Evolutionary conservation across 768 basidiomycete species (phyloP).

Genomic region (Phlebiopsis flavidoalba): DNA sequence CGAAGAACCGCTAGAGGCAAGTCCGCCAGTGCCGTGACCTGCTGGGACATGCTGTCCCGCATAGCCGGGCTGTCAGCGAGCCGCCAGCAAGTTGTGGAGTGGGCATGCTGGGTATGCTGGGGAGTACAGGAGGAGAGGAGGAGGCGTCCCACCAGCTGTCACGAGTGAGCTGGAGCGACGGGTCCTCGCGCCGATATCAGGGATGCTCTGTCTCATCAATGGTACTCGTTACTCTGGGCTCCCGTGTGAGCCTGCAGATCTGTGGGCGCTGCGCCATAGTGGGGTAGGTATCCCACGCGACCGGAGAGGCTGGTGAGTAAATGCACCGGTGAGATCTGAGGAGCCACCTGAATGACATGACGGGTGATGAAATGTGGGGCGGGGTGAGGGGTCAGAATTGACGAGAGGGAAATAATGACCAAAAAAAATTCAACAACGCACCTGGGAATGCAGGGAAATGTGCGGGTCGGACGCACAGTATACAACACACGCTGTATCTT

Average conservation of each 20-base stretch:
- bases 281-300: neutral
- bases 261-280: neutral
- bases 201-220: slow-evolving; percentile 7
- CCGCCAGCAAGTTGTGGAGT: slow-evolving; percentile 16
- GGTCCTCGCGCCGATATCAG: slow-evolving; percentile 34
- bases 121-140: slow-evolving; percentile 52
- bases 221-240: neutral
- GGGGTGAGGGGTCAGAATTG: neutral
- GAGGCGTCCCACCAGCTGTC: slow-evolving; percentile 80
- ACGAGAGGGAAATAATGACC: slow-evolving; percentile 1
- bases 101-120: slow-evolving; percentile 15
- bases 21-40: slow-evolving; percentile 47
- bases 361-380: no score
- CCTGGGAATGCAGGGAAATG: slow-evolving; percentile 8
- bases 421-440: neutral
- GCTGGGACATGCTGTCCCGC: slow-evolving; percentile 40
- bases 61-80: slow-evolving; percentile 35
- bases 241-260: neutral
- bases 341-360: neutral
- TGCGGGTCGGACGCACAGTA: slow-evolving; percentile 9
- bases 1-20: slow-evolving; percentile 59
- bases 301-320: neutral
- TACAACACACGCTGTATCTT: slow-evolving; percentile 5
- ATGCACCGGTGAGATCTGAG: slow-evolving; percentile 5
- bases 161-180: slow-evolving; percentile 61